A percentile compares a stretch with the other conserved stretches of the same genome.
Conservation (phyloP, 208 protist species). For the Wallacemonas collosoma region DNA sequence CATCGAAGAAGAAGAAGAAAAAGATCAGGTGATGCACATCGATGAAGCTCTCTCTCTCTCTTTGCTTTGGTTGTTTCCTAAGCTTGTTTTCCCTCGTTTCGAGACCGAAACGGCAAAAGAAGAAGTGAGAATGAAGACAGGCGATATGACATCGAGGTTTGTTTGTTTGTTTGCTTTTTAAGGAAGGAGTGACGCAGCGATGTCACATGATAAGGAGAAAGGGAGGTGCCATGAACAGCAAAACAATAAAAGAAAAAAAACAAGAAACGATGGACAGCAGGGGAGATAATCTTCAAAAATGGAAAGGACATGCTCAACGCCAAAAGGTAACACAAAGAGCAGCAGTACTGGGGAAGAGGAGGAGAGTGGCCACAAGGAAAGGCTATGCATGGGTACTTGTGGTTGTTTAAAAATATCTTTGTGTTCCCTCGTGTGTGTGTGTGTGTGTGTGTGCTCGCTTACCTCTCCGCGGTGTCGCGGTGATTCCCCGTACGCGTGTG, state of each 20-base stretch:
- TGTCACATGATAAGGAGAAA: neutral
- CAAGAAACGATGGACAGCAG: neutral
- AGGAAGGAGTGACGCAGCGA: neutral
- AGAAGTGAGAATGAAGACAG: too few relatives aligned
- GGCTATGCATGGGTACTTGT: constrained; percentile 2
- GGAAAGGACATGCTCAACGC: neutral
- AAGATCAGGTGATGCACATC: too few relatives aligned
- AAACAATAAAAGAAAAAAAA: constrained; percentile 22
- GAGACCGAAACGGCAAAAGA: too few relatives aligned
- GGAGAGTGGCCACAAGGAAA: neutral
- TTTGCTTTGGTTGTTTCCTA: too few relatives aligned
- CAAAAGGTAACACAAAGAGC: neutral
- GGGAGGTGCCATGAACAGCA: constrained; percentile 15
- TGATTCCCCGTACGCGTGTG: neutral
- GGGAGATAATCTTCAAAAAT: neutral
- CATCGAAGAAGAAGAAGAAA: too few relatives aligned
- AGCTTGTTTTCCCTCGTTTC: too few relatives aligned
- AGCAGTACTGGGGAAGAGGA: too few relatives aligned
- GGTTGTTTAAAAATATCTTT: neutral
- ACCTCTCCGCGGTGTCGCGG: neutral
- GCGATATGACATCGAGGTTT: too few relatives aligned
- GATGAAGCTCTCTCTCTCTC: too few relatives aligned
- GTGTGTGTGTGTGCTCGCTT: constrained; percentile 9
- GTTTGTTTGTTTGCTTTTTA: neutral
- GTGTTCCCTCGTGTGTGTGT: constrained; percentile 1